phyloP scores from a whole-genome alignment of 768 basidiomycete genomes.

The Artomyces pyxidatus region DNA sequence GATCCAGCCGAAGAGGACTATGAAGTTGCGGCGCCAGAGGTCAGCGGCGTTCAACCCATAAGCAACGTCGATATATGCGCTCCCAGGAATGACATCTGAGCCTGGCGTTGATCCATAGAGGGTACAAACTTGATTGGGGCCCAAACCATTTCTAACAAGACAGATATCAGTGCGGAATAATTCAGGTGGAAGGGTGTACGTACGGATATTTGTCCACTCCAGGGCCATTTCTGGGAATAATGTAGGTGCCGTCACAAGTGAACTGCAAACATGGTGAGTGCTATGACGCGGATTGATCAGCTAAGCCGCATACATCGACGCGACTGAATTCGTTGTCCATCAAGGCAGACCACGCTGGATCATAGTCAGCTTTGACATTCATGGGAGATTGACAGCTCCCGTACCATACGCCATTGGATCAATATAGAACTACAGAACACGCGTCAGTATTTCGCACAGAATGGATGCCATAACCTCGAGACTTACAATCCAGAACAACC shows the following conservation, averaged over 20 bases:
- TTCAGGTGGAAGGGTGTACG: slow-evolving; percentile 25
- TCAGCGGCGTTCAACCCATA: slow-evolving; percentile 42
- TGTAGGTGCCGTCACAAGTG: slow-evolving; percentile 53
- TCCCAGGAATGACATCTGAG: slow-evolving; percentile 45
- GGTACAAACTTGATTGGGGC: slow-evolving; percentile 72
- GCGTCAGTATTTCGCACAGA: not conserved
- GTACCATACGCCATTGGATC: slow-evolving; percentile 70
- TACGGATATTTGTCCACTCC: slow-evolving; percentile 56
- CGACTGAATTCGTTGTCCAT: slow-evolving; percentile 87
- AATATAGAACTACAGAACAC: slow-evolving; percentile 52
- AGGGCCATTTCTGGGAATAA: slow-evolving; percentile 58
- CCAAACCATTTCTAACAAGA: slow-evolving; percentile 32
- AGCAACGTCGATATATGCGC: slow-evolving; percentile 50
- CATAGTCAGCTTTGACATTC: no score
- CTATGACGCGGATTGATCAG: slow-evolving; percentile 2
- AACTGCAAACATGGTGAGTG: slow-evolving; percentile 29
- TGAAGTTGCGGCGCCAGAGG: slow-evolving; percentile 60
- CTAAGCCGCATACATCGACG: slow-evolving; percentile 37
- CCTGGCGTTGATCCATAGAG: slow-evolving; percentile 60
- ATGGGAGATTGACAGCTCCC: slow-evolving; percentile 11
- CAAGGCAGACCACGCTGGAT: slow-evolving; percentile 63
- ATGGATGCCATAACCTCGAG: slow-evolving; percentile 14
- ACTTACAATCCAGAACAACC: slow-evolving; percentile 80
- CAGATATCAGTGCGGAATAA: slow-evolving; percentile 22
- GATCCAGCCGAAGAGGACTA: slow-evolving; percentile 66